Conservation (phyloP, 768 basidiomycete species). For the Russula sp. region DNA sequence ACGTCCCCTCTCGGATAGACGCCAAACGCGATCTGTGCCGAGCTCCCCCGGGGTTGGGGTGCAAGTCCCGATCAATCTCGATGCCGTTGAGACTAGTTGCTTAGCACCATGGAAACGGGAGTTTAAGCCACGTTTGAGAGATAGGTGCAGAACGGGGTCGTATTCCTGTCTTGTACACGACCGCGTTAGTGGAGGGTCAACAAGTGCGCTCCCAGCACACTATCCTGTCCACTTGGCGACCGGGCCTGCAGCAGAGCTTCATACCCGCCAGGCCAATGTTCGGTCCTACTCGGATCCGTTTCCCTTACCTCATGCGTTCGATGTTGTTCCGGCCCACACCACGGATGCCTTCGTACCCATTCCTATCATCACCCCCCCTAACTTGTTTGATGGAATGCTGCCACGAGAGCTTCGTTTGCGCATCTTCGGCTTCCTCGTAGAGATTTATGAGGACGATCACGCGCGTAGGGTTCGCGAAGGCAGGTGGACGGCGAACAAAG, state of each 20-base stretch:
- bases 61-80: conserved; percentile 11
- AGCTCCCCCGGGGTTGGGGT: conserved; percentile 10
- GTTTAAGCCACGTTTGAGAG: conserved; percentile 29
- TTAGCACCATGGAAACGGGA: conserved; percentile 42
- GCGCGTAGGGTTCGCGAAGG: conserved; percentile 37
- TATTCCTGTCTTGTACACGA: conserved; percentile 16
- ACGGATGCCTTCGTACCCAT: conserved; percentile 50
- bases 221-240: conserved; percentile 22
- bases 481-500: conserved; percentile 57
- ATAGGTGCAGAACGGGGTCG: conserved; percentile 23
- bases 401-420: conserved; percentile 66
- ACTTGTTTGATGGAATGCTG: conserved; percentile 58
- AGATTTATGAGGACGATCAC: conserved; percentile 56
- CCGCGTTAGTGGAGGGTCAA: conserved; percentile 4
- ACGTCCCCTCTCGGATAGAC: conserved; percentile 35
- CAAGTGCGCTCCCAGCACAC: conserved; percentile 5
- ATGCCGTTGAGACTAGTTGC: conserved; percentile 32
- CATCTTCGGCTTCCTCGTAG: conserved; percentile 50
- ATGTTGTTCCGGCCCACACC: conserved; percentile 47
- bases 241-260: conserved; percentile 24
- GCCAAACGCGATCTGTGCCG: conserved; percentile 23
- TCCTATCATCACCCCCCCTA: conserved; percentile 41
- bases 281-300: conserved; percentile 63
- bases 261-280: conserved; percentile 40
- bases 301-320: conserved; percentile 42